phyloP scores from a whole-genome alignment of 2,329 filamentous ascomycete genomes.

The Lachnellula occidentalis region DNA sequence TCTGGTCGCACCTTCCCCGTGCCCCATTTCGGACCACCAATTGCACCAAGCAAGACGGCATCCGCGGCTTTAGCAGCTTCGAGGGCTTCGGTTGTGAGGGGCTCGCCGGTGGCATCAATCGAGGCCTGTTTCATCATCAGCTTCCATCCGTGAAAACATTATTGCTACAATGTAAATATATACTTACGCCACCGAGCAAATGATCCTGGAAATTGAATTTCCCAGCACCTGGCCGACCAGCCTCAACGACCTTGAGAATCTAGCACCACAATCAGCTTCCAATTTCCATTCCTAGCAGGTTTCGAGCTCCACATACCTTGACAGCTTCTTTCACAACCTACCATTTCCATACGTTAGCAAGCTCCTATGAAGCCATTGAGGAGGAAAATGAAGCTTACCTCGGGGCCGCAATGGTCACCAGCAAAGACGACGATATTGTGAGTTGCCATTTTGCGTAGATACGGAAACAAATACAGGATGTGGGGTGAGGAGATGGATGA shows the following conservation, averaged over 20 bases:
- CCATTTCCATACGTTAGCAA: slow-evolving; percentile 16
- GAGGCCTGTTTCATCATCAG: slow-evolving; percentile 57
- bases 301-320: slow-evolving; percentile 53
- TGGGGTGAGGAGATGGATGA: background rate
- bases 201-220: slow-evolving; percentile 90
- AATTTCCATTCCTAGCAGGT: slow-evolving; percentile 13
- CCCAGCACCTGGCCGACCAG: slow-evolving; percentile 58
- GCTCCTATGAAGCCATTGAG: slow-evolving; percentile 2
- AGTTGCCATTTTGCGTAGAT: slow-evolving; percentile 50
- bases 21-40: slow-evolving; percentile 96
- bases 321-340: slow-evolving; percentile 79
- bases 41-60: slow-evolving; percentile 86
- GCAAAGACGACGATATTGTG: slow-evolving; percentile 77
- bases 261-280: slow-evolving; percentile 33
- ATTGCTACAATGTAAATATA: background rate
- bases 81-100: slow-evolving; percentile 80
- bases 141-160: slow-evolving; percentile 1
- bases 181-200: slow-evolving; percentile 81
- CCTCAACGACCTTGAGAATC: slow-evolving; percentile 76
- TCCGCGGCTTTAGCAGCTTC: slow-evolving; percentile 77
- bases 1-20: slow-evolving; percentile 84
- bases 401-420: slow-evolving; percentile 80
- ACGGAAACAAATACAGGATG: background rate
- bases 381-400: slow-evolving; percentile 49
- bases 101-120: slow-evolving; percentile 73